Base-by-base conservation (phyloP, 805 yeast species). In the Wickerhamomyces rabaulensis region DNA sequence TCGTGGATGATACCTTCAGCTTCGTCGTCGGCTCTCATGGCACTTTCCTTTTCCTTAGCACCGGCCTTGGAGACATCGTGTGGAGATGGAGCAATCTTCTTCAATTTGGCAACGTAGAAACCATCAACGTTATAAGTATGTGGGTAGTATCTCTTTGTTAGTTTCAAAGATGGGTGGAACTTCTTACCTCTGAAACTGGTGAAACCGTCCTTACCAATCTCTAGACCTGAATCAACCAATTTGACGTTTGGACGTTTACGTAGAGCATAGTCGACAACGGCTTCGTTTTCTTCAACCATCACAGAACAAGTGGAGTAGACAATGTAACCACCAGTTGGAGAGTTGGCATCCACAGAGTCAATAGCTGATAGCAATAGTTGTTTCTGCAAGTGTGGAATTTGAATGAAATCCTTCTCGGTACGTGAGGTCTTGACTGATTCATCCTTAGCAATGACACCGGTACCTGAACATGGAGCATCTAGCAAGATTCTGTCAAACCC, bases 391-490 rank as follows among this genome's bases (percentile, higher is more conserved):
- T 92, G 97, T 46, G 99, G 98, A 58, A 94, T 87, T 68, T 92
- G 95, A 57, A 92, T 84, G 69, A 92, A 94, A 68, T 94, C 99
- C 68, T 90, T 90, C 64, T 90, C 97, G 19, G 96, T 90, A 74
- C 98, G 84, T 52, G 86, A 84, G 13, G 87, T 84, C 69, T 94
- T 94, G 52, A 94, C 98, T 45, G 88, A 82, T 63, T 89, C 95
- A 71, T 94, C 99, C 71, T 94, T 94, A 50, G 96, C 94, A 63
- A 94, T 94, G 57, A 94, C 99, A 70, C 99, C 99, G 3, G 99
- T 92, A 73, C 99, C 99, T 7, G 99, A 90, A 71, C 99, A 94
- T 55, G 99, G 99, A 29, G 99, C 99, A 75, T 94, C 99, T 57
- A 94, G 74, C 53, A 94, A 71, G 36, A 94, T 82, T 68, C 99